Conservation (phyloP, 257 asterid genomes). For the Nicotiana otophora region DNA sequence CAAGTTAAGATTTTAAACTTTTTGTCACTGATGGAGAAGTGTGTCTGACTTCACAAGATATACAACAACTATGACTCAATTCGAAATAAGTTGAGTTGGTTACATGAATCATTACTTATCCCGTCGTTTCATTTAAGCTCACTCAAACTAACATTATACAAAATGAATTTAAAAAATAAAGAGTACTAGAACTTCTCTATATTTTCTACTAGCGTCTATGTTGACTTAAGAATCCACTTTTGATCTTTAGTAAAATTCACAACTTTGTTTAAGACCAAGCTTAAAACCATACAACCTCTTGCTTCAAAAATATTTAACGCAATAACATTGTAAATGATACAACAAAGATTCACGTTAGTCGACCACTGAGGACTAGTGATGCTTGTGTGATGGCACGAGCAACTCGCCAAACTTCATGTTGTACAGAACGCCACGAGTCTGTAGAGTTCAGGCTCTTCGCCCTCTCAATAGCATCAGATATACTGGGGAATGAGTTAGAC, state of each 20-base stretch:
- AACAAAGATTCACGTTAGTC: constrained; percentile 32
- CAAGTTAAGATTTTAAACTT: too few relatives aligned
- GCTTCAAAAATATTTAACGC: neutral
- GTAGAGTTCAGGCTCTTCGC: constrained; percentile 40
- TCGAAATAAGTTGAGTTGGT: too few relatives aligned
- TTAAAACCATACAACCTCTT: neutral
- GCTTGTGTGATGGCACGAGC: constrained; percentile 79
- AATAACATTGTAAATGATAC: neutral
- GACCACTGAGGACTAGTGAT: constrained; percentile 58
- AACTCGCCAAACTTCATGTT: constrained; percentile 84
- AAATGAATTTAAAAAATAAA: too few relatives aligned
- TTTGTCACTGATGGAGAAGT: too few relatives aligned
- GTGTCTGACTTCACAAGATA: too few relatives aligned
- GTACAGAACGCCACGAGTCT: constrained; percentile 54
- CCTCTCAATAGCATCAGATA: constrained; percentile 55
- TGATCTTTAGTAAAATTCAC: neutral
- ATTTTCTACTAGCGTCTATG: too few relatives aligned
- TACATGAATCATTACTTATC: too few relatives aligned
- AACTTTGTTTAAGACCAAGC: neutral
- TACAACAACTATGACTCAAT: too few relatives aligned
- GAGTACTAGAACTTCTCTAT: too few relatives aligned
- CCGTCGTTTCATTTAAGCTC: too few relatives aligned
- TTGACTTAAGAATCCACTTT: neutral
- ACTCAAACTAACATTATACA: too few relatives aligned
- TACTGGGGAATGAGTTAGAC: constrained; percentile 63